Conservation (phyloP, 768 basidiomycete genomes). For the Termitomyces bulborhizus region DNA sequence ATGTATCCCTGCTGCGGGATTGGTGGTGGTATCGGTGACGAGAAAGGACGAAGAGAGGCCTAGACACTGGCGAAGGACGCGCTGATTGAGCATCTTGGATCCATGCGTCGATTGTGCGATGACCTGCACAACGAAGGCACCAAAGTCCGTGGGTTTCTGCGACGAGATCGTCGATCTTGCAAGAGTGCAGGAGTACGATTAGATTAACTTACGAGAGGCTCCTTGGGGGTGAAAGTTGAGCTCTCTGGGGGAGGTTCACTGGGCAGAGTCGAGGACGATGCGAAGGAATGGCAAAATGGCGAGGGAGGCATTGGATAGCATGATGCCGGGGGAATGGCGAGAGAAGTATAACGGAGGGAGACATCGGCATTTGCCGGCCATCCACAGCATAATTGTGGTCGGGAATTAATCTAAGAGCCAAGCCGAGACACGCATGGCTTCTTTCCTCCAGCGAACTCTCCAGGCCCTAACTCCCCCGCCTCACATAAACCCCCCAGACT, state of each 20-base stretch:
- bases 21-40: conserved; percentile 65
- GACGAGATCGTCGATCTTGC: background rate
- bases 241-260: background rate
- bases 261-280: conserved; percentile 1
- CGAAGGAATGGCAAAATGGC: conserved; percentile 9
- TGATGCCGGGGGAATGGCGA: background rate
- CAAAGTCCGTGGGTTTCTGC: conserved; percentile 49
- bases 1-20: conserved; percentile 45
- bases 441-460: conserved; percentile 28
- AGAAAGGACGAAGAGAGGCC: conserved; percentile 74
- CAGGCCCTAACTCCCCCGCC: conserved; percentile 50
- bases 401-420: background rate
- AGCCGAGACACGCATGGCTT: conserved; percentile 16
- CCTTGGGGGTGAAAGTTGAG: background rate
- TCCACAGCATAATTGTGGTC: background rate
- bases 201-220: conserved; percentile 8
- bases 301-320: conserved; percentile 3
- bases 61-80: conserved; percentile 54
- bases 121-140: conserved; percentile 48
- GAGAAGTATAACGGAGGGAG: background rate
- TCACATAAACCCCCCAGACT: conserved; percentile 46
- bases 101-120: conserved; percentile 46
- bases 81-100: conserved; percentile 49
- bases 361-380: conserved; percentile 9
- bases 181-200: background rate